Percentiles rank a stretch among this genome's conserved stretches.
Evolutionary conservation across 495 filamentous ascomycete species (phyloP).

Genomic region (Xylaria scruposa): DNA sequence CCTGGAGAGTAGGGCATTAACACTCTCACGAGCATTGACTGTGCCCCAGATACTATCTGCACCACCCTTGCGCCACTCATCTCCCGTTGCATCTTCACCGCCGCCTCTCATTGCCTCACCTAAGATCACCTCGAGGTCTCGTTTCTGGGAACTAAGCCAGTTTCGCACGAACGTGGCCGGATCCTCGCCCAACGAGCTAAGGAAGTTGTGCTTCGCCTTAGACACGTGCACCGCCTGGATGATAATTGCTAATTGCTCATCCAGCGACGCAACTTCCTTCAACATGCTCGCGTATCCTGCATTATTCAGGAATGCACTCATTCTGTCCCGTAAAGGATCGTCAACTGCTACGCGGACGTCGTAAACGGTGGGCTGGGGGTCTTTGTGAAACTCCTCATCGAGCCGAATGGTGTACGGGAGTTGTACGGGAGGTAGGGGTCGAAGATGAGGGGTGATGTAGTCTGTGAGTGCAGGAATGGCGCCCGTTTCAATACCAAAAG

Average conservation of each 20-base stretch:
- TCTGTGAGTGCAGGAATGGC: constrained; percentile 90
- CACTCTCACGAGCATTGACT: constrained; percentile 61
- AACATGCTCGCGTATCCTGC: constrained; percentile 66
- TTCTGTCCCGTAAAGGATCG: constrained; percentile 75
- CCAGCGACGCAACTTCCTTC: constrained; percentile 71
- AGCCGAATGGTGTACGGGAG: constrained; percentile 93
- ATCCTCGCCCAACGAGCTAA: constrained; percentile 75
- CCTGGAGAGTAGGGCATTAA: constrained; percentile 59
- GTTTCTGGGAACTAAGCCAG: constrained; percentile 87
- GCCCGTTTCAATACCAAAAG: constrained; percentile 78
- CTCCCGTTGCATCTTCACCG: constrained; percentile 62
- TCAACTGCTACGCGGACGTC: constrained; percentile 86
- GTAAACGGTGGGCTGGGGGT: constrained; percentile 76
- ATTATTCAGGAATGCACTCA: constrained; percentile 64
- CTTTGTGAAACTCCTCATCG: constrained; percentile 79
- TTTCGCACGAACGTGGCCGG: constrained; percentile 79
- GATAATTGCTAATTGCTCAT: constrained; percentile 82
- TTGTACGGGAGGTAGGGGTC: constrained; percentile 79
- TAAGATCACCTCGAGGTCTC: constrained; percentile 88
- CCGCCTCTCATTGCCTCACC: constrained; percentile 78
- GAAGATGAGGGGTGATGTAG: constrained; percentile 74
- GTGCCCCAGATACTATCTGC: constrained; percentile 59
- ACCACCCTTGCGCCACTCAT: constrained; percentile 63
- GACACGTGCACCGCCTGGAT: constrained; percentile 78
- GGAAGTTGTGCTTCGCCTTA: constrained; percentile 86